These are phyloP conservation scores for Ettlia oleoabundans DNA, from an alignment of 139 green algal genomes.

Conservation along the genomic window DNA sequence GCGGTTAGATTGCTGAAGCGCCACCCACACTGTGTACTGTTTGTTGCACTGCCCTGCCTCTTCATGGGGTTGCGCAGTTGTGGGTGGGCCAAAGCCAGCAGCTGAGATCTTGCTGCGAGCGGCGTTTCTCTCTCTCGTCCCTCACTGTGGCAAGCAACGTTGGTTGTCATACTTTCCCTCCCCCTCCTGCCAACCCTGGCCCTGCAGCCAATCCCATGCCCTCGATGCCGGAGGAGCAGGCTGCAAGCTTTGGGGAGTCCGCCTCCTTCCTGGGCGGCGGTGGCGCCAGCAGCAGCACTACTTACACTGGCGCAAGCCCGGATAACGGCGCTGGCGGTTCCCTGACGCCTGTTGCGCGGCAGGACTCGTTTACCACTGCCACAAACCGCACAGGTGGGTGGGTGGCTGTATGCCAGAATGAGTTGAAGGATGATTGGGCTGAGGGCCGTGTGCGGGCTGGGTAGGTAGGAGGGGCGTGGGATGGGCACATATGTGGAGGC, in stretches of 20 bases:
- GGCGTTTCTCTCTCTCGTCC: no score
- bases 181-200: neutral
- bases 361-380: constrained; percentile 18
- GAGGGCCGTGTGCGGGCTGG: neutral
- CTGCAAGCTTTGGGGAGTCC: constrained; percentile 17
- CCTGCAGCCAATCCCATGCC: constrained; percentile 20
- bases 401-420: neutral
- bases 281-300: neutral
- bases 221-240: constrained; percentile 30
- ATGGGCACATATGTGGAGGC: no score
- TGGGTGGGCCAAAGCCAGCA: no score
- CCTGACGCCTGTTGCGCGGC: constrained; percentile 7
- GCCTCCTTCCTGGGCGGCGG: neutral
- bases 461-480: no score
- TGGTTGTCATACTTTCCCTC: neutral
- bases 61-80: no score
- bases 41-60: no score
- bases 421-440: neutral
- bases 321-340: constrained; percentile 1
- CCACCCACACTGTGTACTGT: no score
- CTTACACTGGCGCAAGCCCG: neutral
- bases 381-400: constrained; percentile 15
- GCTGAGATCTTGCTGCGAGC: no score
- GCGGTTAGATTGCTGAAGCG: no score
- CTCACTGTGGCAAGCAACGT: neutral